Evolutionary conservation across 169 alveolate species (phyloP).

Genomic region (Hepatocystis sp.): DNA sequence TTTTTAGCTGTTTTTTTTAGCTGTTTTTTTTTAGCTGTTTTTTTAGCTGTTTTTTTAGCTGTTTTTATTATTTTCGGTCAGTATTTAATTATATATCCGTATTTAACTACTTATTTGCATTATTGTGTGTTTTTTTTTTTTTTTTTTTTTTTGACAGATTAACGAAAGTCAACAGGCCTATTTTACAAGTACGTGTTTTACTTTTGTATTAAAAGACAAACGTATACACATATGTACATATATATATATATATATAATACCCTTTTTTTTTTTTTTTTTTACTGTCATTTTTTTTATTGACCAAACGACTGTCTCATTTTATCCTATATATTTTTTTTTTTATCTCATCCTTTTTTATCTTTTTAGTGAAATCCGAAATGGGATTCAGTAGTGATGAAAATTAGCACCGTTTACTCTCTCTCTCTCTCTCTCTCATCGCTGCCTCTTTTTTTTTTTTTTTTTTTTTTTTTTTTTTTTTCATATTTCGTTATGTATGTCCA

Average conservation of each 20-base stretch:
- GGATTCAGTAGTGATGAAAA: slow-evolving; percentile 70
- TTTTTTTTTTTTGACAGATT: slow-evolving; percentile 19
- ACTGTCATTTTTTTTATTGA: not conserved
- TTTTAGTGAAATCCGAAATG: slow-evolving; percentile 56
- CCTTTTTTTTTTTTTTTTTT: not conserved
- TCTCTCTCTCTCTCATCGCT: not conserved
- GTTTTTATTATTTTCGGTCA: not conserved
- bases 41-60: too few relatives aligned
- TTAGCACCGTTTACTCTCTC: not conserved
- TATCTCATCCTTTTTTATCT: not conserved
- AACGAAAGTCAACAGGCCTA: slow-evolving; percentile 58
- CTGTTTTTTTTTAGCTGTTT: too few relatives aligned
- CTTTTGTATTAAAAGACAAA: not conserved
- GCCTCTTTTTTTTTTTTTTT: too few relatives aligned
- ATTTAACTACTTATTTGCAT: not conserved
- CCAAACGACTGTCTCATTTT: not conserved
- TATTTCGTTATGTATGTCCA: slow-evolving; percentile 15
- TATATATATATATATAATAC: too few relatives aligned
- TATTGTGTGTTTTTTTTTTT: not conserved
- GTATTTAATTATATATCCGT: too few relatives aligned
- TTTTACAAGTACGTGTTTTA: slow-evolving; percentile 24
- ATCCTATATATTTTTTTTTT: not conserved
- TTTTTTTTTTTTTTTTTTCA: not conserved
- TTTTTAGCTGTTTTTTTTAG: too few relatives aligned
- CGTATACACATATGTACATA: too few relatives aligned